These are phyloP conservation scores for Entoloma clypeatum DNA, from an alignment of 1,284 basidiomycete species.

Conservation along the genomic window DNA sequence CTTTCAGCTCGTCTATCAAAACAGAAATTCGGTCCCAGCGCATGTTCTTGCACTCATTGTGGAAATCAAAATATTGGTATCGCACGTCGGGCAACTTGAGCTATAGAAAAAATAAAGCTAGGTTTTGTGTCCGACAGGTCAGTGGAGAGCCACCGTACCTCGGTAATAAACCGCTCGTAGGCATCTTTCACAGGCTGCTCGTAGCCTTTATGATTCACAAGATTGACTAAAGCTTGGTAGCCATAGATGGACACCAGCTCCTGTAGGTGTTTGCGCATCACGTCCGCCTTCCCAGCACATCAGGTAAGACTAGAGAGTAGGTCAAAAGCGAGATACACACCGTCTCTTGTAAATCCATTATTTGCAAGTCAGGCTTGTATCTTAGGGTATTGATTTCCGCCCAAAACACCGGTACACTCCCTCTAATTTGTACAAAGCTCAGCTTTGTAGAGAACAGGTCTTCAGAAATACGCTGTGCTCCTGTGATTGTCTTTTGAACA, in stretches of 20 bases:
- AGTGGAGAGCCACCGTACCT: conserved; percentile 40
- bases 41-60: conserved; percentile 93
- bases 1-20: conserved; percentile 75
- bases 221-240: conserved; percentile 80
- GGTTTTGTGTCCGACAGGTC: neutral
- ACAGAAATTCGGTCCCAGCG: conserved; percentile 91
- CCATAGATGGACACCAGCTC: conserved; percentile 80
- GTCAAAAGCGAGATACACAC: conserved; percentile 40
- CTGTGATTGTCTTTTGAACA: conserved; percentile 54
- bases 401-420: conserved; percentile 95
- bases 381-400: conserved; percentile 94
- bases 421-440: conserved; percentile 92
- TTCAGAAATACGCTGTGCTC: conserved; percentile 34
- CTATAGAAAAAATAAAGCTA: conserved; percentile 30
- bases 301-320: conserved; percentile 7
- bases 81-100: conserved; percentile 64
- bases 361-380: conserved; percentile 95
- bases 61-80: conserved; percentile 98
- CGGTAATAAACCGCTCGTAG: conserved; percentile 77
- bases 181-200: conserved; percentile 97
- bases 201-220: conserved; percentile 94
- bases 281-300: conserved; percentile 51
- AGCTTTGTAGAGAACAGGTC: conserved; percentile 60
- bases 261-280: conserved; percentile 73
- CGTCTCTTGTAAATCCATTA: conserved; percentile 90